A percentile compares a stretch with the other conserved stretches of the same genome.
Evolutionary conservation across 495 filamentous ascomycete species (phyloP).

Genomic region (Astrothelium subdiscretum): DNA sequence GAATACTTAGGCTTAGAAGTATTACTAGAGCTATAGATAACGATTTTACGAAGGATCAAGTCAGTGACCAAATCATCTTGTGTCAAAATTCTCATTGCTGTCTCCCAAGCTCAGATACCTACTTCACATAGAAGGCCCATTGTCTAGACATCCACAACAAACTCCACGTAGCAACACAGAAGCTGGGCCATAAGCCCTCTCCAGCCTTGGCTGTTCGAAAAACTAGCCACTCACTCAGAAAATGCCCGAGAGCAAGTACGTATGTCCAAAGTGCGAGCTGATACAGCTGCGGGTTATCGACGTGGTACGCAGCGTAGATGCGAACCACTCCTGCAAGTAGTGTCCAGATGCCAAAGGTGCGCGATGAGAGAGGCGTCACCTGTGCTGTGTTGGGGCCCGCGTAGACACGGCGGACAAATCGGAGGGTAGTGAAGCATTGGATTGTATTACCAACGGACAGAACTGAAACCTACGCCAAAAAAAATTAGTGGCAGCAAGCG

Average conservation of each 20-base stretch:
- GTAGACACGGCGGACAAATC: slow-evolving; percentile 70
- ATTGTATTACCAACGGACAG: slow-evolving; percentile 69
- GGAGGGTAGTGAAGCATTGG: slow-evolving; percentile 64
- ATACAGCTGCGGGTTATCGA: slow-evolving; percentile 57
- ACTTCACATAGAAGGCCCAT: slow-evolving; percentile 49
- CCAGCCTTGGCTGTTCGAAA: slow-evolving; percentile 65
- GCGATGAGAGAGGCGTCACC: slow-evolving; percentile 60
- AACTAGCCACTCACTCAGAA: slow-evolving; percentile 64
- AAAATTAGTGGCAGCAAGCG: background rate
- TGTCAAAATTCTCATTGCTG: background rate
- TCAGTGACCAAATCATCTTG: background rate
- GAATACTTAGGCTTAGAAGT: too few species aligned
- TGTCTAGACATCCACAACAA: slow-evolving; percentile 75
- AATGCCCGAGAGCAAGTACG: slow-evolving; percentile 67
- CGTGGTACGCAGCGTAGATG: slow-evolving; percentile 77
- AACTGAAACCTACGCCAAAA: slow-evolving; percentile 51
- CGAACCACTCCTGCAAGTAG: slow-evolving; percentile 63
- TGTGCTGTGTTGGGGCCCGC: slow-evolving; percentile 34
- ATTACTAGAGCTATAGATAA: too few species aligned
- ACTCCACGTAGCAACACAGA: slow-evolving; percentile 60
- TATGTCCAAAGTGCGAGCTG: slow-evolving; percentile 72
- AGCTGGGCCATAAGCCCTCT: slow-evolving; percentile 57
- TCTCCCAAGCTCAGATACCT: background rate
- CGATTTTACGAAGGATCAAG: background rate
- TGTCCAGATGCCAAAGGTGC: slow-evolving; percentile 89